Conservation (phyloP, 495 filamentous ascomycete species). For the Xylaria castorea region DNA sequence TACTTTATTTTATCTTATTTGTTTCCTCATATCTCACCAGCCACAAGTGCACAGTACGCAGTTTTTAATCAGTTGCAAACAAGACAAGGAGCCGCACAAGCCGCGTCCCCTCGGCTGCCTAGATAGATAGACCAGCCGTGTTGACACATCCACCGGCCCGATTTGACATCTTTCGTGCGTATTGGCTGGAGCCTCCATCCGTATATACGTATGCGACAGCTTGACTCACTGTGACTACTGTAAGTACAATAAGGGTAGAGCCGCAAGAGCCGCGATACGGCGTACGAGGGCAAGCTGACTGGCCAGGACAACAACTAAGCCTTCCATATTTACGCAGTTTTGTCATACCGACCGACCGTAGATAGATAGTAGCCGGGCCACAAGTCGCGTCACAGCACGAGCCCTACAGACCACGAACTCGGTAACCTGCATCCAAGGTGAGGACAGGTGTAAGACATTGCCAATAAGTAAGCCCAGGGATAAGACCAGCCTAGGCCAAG, state of each 20-base stretch:
- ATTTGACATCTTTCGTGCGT: not conserved
- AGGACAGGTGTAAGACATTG: slow-evolving; percentile 3
- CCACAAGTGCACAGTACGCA: slow-evolving; percentile 23
- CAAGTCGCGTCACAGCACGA: not conserved
- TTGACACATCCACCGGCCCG: slow-evolving; percentile 3
- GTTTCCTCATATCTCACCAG: slow-evolving; percentile 1
- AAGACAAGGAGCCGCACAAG: slow-evolving; percentile 7
- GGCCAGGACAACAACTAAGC: not conserved
- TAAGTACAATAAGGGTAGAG: not conserved
- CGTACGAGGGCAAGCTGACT: not conserved
- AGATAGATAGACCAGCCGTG: not conserved
- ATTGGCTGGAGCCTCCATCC: not conserved
- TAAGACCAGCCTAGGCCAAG: not conserved
- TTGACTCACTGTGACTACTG: not conserved
- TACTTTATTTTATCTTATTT: slow-evolving; percentile 4
- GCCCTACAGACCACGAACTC: not conserved
- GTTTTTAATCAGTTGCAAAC: not conserved
- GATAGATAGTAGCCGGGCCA: not conserved
- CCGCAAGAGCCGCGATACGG: slow-evolving; percentile 7
- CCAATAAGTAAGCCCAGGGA: not conserved
- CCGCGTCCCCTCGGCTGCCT: slow-evolving; percentile 4
- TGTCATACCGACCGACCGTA: not conserved
- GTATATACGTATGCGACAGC: not conserved
- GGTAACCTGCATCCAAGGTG: slow-evolving; percentile 20
- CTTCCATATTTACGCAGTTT: not conserved